phyloP scores from a whole-genome alignment of 1,284 basidiomycete species.

The Agroathelia rolfsii region DNA sequence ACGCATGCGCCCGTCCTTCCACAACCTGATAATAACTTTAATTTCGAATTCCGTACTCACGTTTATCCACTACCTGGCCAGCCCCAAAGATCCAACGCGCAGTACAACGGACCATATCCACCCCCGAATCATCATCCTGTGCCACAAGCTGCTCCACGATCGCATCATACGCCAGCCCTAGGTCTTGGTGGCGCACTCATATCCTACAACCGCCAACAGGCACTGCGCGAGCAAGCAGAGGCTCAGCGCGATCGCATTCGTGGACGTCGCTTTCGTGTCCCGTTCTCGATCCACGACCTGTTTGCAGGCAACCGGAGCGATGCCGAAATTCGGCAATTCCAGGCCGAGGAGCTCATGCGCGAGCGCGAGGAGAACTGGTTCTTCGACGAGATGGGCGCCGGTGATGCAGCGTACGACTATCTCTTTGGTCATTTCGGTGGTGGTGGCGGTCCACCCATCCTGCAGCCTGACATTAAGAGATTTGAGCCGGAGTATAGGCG shows the following conservation, averaged over 20 bases:
- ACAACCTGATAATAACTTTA: constrained; percentile 28
- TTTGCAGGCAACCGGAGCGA: constrained; percentile 10
- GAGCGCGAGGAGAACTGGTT: not conserved
- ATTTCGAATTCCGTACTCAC: constrained; percentile 33
- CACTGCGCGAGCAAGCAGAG: not conserved
- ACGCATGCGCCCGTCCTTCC: constrained; percentile 22
- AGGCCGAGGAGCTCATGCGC: constrained; percentile 10
- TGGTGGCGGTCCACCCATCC: constrained; percentile 3
- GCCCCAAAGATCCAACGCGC: no score
- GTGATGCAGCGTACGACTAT: constrained; percentile 5
- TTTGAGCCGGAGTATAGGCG: constrained; percentile 39
- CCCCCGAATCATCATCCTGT: constrained; percentile 15
- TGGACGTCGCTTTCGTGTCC: constrained; percentile 21
- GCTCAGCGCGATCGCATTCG: constrained; percentile 15
- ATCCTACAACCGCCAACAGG: constrained; percentile 30
- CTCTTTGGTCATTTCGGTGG: constrained; percentile 1
- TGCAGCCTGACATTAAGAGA: constrained; percentile 6
- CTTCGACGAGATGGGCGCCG: not conserved
- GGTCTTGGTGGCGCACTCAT: constrained; percentile 63
- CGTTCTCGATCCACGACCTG: constrained; percentile 18
- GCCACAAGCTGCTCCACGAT: constrained; percentile 29
- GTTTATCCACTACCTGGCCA: constrained; percentile 14
- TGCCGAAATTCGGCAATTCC: constrained; percentile 12
- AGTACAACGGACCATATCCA: constrained; percentile 9
- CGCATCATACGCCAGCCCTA: constrained; percentile 48